A percentile compares a stretch with the other conserved stretches of the same genome.
Evolutionary conservation across 202 grass and related monocot species (phyloP).

Genomic region (Schoenoplectus triqueter): DNA sequence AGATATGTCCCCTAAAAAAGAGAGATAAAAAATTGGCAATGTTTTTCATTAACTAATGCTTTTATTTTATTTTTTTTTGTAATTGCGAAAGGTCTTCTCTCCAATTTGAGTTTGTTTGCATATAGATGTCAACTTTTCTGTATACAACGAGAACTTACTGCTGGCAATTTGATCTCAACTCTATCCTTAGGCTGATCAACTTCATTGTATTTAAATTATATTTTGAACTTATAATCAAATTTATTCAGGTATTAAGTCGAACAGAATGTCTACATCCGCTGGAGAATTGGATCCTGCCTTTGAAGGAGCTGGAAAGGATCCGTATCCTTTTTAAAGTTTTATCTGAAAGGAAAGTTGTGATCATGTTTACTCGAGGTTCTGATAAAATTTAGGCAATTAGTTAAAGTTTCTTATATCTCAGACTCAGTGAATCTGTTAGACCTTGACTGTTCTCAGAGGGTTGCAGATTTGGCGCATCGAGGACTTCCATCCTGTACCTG

Average conservation of each 20-base stretch:
- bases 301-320: slow-evolving; percentile 77
- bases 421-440: slow-evolving; percentile 3
- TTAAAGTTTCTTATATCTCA: background rate
- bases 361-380: background rate
- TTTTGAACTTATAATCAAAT: background rate
- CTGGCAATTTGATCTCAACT: slow-evolving; percentile 14
- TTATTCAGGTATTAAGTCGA: slow-evolving; percentile 24
- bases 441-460: slow-evolving; percentile 52
- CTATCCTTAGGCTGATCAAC: background rate
- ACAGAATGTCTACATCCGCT: slow-evolving; percentile 79
- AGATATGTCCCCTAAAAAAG: background rate
- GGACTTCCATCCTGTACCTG: slow-evolving; percentile 73
- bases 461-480: slow-evolving; percentile 91
- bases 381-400: background rate
- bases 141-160: background rate
- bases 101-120: slow-evolving; percentile 20
- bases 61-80: background rate
- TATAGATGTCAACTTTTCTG: slow-evolving; percentile 16
- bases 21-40: background rate
- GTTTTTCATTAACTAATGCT: no score
- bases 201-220: background rate
- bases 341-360: background rate
- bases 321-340: slow-evolving; percentile 65
- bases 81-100: background rate
- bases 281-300: slow-evolving; percentile 91